Percentiles rank a stretch among this genome's conserved stretches.
These are phyloP conservation scores for Eremomyces bilateralis DNA, from an alignment of 495 filamentous ascomycete genomes.

Conservation along the genomic window DNA sequence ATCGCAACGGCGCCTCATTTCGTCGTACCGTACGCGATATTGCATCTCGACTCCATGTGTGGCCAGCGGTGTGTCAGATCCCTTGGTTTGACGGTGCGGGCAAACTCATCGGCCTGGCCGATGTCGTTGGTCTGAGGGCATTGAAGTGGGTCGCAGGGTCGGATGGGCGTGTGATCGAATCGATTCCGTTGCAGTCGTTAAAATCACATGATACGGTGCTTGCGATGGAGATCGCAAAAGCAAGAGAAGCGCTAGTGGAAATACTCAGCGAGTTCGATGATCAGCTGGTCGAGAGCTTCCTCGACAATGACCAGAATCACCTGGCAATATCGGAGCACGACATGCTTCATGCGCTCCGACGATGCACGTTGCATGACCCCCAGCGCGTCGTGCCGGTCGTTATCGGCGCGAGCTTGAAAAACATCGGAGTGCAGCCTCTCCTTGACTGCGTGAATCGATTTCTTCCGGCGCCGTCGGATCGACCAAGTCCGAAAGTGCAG, in stretches of 20 bases:
- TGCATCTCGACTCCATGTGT: slow-evolving; percentile 52
- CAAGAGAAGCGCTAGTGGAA: slow-evolving; percentile 62
- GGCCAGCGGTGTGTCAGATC: slow-evolving; percentile 83
- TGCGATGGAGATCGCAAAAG: slow-evolving; percentile 47
- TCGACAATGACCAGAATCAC: slow-evolving; percentile 53
- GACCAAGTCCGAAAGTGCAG: slow-evolving; percentile 56
- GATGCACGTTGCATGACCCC: slow-evolving; percentile 35
- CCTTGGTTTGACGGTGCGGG: slow-evolving; percentile 63
- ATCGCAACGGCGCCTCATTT: slow-evolving; percentile 85
- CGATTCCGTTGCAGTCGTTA: slow-evolving; percentile 27
- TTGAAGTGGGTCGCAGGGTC: slow-evolving; percentile 35
- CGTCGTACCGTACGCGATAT: slow-evolving; percentile 69
- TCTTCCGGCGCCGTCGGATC: slow-evolving; percentile 62
- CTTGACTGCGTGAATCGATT: slow-evolving; percentile 74
- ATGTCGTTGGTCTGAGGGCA: slow-evolving; percentile 40
- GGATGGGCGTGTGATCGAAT: slow-evolving; percentile 42
- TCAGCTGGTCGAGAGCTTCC: slow-evolving; percentile 57
- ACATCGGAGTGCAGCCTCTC: slow-evolving; percentile 85
- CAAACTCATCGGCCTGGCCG: slow-evolving; percentile 57
- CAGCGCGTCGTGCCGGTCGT: slow-evolving; percentile 62
- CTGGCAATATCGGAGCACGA: slow-evolving; percentile 36
- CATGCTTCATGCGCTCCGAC: slow-evolving; percentile 53
- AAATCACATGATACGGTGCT: slow-evolving; percentile 28
- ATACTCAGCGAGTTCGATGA: slow-evolving; percentile 75
- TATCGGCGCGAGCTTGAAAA: slow-evolving; percentile 77